These are phyloP conservation scores for Pichia membranifaciens DNA, from an alignment of 805 yeast species.

Conservation along the genomic window DNA sequence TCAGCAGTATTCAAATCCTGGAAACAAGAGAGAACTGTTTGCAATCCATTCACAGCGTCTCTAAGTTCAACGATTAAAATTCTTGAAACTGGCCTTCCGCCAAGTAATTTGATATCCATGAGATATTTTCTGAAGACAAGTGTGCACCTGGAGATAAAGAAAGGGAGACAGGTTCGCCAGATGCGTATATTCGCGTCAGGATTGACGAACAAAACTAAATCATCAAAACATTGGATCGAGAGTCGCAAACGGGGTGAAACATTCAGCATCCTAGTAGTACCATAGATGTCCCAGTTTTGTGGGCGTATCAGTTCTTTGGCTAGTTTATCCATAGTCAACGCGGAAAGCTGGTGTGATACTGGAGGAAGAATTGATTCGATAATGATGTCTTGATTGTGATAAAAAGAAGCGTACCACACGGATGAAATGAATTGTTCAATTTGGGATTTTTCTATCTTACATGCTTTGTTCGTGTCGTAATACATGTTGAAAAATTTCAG, in stretches of 20 bases:
- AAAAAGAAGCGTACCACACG: conserved; percentile 55
- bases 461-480: neutral
- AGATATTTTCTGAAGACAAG: conserved; percentile 58
- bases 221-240: conserved; percentile 50
- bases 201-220: conserved; percentile 40
- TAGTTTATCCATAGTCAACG: conserved; percentile 1
- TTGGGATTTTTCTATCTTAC: conserved; percentile 17
- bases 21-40: neutral
- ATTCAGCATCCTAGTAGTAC: conserved; percentile 51
- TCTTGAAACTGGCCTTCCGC: conserved; percentile 59
- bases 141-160: conserved; percentile 51
- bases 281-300: conserved; percentile 47
- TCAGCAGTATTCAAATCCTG: neutral
- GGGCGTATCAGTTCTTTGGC: conserved; percentile 30
- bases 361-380: conserved; percentile 9
- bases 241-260: conserved; percentile 41
- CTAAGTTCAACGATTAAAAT: conserved; percentile 61
- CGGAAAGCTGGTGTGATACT: neutral
- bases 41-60: conserved; percentile 40
- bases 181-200: conserved; percentile 20
- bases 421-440: conserved; percentile 41
- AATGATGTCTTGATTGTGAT: conserved; percentile 50
- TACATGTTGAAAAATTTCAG: conserved; percentile 37
- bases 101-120: conserved; percentile 54
- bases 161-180: conserved; percentile 35